Evolutionary conservation across 139 green algal genomes (phyloP), one percentile per base, ranked within the genome.

Genomic region (Deuterostichococcus epilithicus): DNA sequence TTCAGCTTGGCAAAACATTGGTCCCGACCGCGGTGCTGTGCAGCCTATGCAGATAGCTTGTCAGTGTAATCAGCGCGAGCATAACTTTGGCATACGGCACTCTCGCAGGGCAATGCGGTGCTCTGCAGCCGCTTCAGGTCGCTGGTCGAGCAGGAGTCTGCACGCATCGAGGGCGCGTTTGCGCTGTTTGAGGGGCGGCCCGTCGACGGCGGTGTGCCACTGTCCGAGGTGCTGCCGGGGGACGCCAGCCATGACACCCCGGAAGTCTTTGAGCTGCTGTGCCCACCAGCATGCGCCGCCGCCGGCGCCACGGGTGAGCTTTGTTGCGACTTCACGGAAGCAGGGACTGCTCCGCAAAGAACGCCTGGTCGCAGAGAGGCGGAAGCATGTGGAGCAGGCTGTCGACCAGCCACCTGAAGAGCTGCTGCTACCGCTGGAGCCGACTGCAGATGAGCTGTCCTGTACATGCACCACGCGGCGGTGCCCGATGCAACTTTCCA

Each of bases 111-210:
- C 32, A 80, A 45, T 67, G 73, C n/a, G 80, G 73, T 69, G 70
- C 74, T 63, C 13, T 63, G 37, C 77, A 85, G 34, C 26, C 65
- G 0, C 52, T 87, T n/a, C 77, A 87, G 44, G 1, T 83, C 0
- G 22, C 73, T n/a, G 26, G 80, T 20, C 66, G 77, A 23, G 76
- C 79, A 63, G 32, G 75, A 22, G 60, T 10, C n/a, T 42, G 59
- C 33, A 37, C 35, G 72, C 38, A 18, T 34, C 4, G 3, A 35
- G 3, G 70, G 8, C 6, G 39, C 5, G 26, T 22, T 18, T 36
- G 37, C 26, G 42, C 28, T 63, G 32, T 73, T 37, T 72, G 32
- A 37, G 65, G 45, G 32, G 5, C 52, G 52, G 3, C 52, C 18
- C 3, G 3, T 63, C 13, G 52, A n/a, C 52, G 28, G 52, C 52